Percentiles rank a stretch among this genome's conserved stretches.
Conservation (phyloP, 805 yeast genomes). For the Zygosaccharomyces pseudorouxii region DNA sequence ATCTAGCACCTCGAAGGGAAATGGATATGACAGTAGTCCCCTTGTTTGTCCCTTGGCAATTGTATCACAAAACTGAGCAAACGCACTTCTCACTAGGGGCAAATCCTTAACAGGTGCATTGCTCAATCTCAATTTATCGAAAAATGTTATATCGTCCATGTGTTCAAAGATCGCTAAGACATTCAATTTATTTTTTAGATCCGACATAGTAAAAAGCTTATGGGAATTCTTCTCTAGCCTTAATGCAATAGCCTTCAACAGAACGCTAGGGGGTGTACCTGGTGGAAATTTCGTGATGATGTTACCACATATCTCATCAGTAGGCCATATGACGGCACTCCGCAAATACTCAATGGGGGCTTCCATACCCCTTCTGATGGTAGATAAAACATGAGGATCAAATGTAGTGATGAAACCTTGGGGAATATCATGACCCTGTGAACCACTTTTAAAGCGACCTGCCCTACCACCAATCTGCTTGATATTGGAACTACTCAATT, state of each 20-base stretch:
- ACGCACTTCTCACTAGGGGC: slow-evolving; percentile 40
- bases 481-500: slow-evolving; percentile 57
- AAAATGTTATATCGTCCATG: slow-evolving; percentile 42
- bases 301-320: slow-evolving; percentile 61
- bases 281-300: slow-evolving; percentile 59
- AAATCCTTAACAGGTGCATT: slow-evolving; percentile 57
- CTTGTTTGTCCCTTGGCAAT: slow-evolving; percentile 52
- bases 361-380: slow-evolving; percentile 45
- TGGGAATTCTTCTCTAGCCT: slow-evolving; percentile 21
- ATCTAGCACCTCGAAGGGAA: slow-evolving; percentile 31
- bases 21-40: slow-evolving; percentile 49
- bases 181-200: slow-evolving; percentile 34
- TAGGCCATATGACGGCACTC: slow-evolving; percentile 77
- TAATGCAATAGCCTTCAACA: slow-evolving; percentile 46
- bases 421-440: slow-evolving; percentile 16
- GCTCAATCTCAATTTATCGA: slow-evolving; percentile 53
- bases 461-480: slow-evolving; percentile 98
- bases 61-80: slow-evolving; percentile 45
- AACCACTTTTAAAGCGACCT: slow-evolving; percentile 56
- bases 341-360: slow-evolving; percentile 48
- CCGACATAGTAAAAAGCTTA: slow-evolving; percentile 27
- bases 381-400: slow-evolving; percentile 39
- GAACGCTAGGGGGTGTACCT: slow-evolving; percentile 41
- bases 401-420: slow-evolving; percentile 56
- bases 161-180: slow-evolving; percentile 44